phyloP scores from a whole-genome alignment of 108 stramenopile species.

The Nitzschia sp. region DNA sequence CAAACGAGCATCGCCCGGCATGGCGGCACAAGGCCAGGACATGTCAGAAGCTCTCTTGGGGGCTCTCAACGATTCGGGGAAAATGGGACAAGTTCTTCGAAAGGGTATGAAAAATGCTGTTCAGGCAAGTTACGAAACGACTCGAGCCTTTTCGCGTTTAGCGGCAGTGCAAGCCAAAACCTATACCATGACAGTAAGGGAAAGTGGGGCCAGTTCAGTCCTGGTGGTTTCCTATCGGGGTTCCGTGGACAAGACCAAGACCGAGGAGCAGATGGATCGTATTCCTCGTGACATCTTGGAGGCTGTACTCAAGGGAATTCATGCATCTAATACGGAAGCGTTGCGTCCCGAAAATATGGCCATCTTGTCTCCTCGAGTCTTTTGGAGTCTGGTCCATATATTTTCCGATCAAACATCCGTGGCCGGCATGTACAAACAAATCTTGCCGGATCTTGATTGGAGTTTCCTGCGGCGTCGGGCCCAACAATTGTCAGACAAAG shows the following conservation, averaged over 20 bases:
- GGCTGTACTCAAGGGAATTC: constrained; percentile 65
- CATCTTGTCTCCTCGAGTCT: constrained; percentile 71
- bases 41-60: constrained; percentile 63
- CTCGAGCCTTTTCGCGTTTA: constrained; percentile 64
- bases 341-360: constrained; percentile 73
- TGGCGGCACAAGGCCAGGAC: constrained; percentile 27
- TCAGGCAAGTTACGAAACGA: constrained; percentile 74
- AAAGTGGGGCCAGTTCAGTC: constrained; percentile 17
- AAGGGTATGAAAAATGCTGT: constrained; percentile 84
- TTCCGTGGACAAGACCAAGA: constrained; percentile 62
- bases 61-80: constrained; percentile 56
- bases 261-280: constrained; percentile 67
- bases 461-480: constrained; percentile 75
- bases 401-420: constrained; percentile 25
- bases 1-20: neutral
- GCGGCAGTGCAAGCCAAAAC: constrained; percentile 62
- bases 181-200: constrained; percentile 35
- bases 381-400: constrained; percentile 71
- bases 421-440: constrained; percentile 48
- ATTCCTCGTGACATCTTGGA: constrained; percentile 65
- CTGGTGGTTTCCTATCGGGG: constrained; percentile 60
- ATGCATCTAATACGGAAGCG: constrained; percentile 55
- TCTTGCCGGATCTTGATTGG: constrained; percentile 80
- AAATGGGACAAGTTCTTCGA: constrained; percentile 63
- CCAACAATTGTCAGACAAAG: constrained; percentile 81